Base-by-base conservation (phyloP, 192 early-diverging fungal species). In the Podila horticola region DNA sequence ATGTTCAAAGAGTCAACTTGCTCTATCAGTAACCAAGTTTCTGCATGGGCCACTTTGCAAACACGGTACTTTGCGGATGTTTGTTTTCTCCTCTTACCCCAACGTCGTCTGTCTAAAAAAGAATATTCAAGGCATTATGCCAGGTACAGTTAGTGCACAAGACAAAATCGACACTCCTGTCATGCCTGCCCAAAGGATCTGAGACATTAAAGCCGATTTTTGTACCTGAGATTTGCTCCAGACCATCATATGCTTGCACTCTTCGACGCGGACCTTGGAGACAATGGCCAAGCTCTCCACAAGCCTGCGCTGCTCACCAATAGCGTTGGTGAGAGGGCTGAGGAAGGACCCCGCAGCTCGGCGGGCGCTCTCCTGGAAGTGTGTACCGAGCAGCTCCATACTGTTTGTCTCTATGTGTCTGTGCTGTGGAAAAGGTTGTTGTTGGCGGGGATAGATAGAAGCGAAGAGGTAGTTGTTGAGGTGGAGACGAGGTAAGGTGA, bases 241-340 rank as follows among this genome's bases (percentile, higher is more conserved):
- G 62, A 68, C 62, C 77, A 81, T 81, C 77, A 81, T 81, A 31
- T 81, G 77, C 49, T 81, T 81, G 62, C 77, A 81, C 50, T 81
- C 77, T 41, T 81, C 77, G 33, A 81, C 77, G 15, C 77, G 70
- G 33, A 73, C 48, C 41, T 81, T 81, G 0, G 77, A 81, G 66
- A 81, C 77, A 6, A 81, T 67, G 11, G 50, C 63, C 22, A 81
- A 34, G 45, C 71, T 73, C 24, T 81, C 77, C 26, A 81, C 66
- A 13, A 81, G 64, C 34, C 77, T 51, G 31, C 77, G 70, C 61
- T 81, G 77, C 48, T 81, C 77, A 12, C 77, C 77, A 19, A 81
- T 81, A n/a, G 77, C 77, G 24, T 81, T 81, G 26, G 77, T 81
- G 33, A 81, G 29, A 9, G 77, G 77, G 29, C 71, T 73, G 62